phyloP scores from a whole-genome alignment of 768 basidiomycete species.

The Clitopilus passeckerianus region DNA sequence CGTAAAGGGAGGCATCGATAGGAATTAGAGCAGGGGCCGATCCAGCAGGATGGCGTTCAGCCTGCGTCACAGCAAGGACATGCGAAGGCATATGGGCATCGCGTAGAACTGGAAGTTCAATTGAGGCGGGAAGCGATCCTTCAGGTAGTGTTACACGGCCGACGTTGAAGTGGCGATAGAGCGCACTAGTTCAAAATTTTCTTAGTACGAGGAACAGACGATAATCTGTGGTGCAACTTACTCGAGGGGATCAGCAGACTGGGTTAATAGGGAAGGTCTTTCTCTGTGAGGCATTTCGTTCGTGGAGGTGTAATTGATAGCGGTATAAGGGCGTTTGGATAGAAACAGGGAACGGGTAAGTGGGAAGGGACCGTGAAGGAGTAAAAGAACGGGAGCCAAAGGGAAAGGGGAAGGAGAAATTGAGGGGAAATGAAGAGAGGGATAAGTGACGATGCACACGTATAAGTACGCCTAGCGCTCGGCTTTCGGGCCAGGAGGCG shows the following conservation, averaged over 20 bases:
- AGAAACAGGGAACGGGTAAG: conserved; percentile 1
- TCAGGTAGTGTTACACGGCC: conserved; percentile 10
- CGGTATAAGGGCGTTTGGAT: background rate
- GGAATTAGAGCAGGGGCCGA: conserved; percentile 43
- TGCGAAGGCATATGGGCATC: conserved; percentile 52
- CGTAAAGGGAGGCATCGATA: conserved; percentile 44
- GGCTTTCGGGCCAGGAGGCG: background rate
- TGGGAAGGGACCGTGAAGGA: conserved; percentile 5
- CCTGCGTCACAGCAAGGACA: conserved; percentile 41
- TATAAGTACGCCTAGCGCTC: conserved; percentile 11
- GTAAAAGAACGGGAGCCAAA: conserved; percentile 10
- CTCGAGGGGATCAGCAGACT: conserved; percentile 27
- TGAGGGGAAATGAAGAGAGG: conserved; percentile 2
- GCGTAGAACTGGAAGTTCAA: conserved; percentile 43
- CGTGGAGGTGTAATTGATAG: background rate
- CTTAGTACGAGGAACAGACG: background rate
- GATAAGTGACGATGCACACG: conserved; percentile 14
- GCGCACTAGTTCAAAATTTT: conserved; percentile 24
- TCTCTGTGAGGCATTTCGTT: conserved; percentile 16
- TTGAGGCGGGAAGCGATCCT: conserved; percentile 31
- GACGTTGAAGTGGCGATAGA: conserved; percentile 42
- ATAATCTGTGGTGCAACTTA: conserved; percentile 12
- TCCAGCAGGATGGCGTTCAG: conserved; percentile 15
- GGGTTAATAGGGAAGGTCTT: conserved; percentile 25
- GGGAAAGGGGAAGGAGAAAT: conserved; percentile 6